Evolutionary conservation across 495 filamentous ascomycete genomes (phyloP).

Genomic region (Penicillium egyptiacum): DNA sequence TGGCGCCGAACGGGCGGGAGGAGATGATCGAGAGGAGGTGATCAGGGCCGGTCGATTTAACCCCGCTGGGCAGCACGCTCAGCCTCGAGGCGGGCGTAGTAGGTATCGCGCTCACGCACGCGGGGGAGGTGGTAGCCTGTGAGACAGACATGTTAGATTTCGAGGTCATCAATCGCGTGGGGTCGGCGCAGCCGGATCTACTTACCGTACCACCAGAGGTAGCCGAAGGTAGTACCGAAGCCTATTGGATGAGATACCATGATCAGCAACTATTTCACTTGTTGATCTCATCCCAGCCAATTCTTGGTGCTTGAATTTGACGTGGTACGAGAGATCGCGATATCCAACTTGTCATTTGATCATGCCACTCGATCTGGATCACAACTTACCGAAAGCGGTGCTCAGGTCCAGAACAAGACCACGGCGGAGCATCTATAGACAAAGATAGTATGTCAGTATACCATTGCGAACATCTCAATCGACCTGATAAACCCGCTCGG

Average conservation of each 20-base stretch:
- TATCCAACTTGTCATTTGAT: constrained; percentile 18
- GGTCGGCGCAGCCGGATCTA: constrained; percentile 26
- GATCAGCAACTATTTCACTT: constrained; percentile 10
- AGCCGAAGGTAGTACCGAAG: constrained; percentile 69
- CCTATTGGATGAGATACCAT: constrained; percentile 39
- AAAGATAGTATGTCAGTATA: constrained; percentile 9
- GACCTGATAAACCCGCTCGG: constrained; percentile 25
- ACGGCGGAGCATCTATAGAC: constrained; percentile 66
- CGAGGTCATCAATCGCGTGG: not conserved
- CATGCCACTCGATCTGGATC: constrained; percentile 21
- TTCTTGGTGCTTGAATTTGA: not conserved
- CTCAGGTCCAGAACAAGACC: constrained; percentile 76
- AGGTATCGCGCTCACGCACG: constrained; percentile 70
- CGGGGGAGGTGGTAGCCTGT: constrained; percentile 77
- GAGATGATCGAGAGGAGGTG: constrained; percentile 16
- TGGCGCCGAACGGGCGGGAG: constrained; percentile 26
- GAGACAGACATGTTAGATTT: not conserved
- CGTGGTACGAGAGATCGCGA: not conserved
- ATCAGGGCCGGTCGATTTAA: constrained; percentile 29
- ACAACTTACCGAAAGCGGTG: constrained; percentile 67
- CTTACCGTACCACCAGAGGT: constrained; percentile 81
- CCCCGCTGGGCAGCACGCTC: constrained; percentile 53
- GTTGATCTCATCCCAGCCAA: not conserved
- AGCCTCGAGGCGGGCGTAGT: constrained; percentile 75
- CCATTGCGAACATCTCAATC: not conserved